Base-by-base conservation (phyloP, 179 eudicot species). In the Nepenthes alata region DNA sequence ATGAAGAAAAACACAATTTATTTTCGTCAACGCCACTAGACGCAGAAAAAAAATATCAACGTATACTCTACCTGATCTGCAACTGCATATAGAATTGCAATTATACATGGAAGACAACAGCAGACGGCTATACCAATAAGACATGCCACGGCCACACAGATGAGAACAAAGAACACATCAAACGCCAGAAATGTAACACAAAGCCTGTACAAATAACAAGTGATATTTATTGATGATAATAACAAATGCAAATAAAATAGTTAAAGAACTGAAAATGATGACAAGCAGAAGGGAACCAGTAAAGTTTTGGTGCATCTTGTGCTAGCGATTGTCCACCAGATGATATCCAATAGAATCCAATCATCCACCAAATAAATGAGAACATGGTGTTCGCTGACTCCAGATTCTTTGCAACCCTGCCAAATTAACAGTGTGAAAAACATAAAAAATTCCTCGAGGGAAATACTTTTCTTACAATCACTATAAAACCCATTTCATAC, bases 351-450 rank as follows among this genome's bases (percentile, higher is more conserved):
- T 87, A 87, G 82, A 87, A 87, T 50, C 95, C 95, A 69, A 83
- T 75, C 53, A 87, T 81, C 95, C 95, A 87, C 95, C 95, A 87
- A 67, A 87, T 83, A 66, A 87, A 87, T 5, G 95, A 85, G 67
- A 83, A 83, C 85, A 83, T 85, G 2, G 86, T 85, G 62, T 81
- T 83, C 55, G 88, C 86, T 14, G 95, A 83, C 70, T 87, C 95
- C 75, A 85, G 75, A 79, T 85, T 91, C 63, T 83, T 87, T 57
- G 91, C 86, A 61, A 83, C 82, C 51, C 95, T 87, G 82, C 61
- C 63, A 70, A n/a, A 11, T 66, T 47, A 67, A 38, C 62, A 53
- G 44, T 6, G 25, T 9, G 13, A 39, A 35, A 37, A 44, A 37
- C 35, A 55, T 13, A 39, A 48, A 11, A 16, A 47, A 16, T 53